phyloP scores from a whole-genome alignment of 2,329 filamentous ascomycete genomes.

The Phialocephala subalpina region DNA sequence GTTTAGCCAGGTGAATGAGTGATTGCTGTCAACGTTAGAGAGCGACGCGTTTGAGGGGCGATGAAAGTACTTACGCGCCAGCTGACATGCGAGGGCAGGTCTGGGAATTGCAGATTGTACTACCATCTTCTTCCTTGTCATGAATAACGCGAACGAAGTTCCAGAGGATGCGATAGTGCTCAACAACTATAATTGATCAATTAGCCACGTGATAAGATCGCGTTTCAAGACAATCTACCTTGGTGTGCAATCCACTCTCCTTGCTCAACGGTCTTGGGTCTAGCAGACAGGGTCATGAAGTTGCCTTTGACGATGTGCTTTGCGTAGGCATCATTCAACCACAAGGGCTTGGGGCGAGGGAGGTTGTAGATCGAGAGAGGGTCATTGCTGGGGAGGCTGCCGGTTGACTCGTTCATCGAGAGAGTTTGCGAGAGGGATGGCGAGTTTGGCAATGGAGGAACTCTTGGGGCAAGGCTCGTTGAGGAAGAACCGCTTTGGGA shows the following conservation, averaged over 20 bases:
- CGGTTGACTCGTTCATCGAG: constrained; percentile 67
- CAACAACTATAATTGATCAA: constrained; percentile 71
- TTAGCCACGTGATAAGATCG: constrained; percentile 22
- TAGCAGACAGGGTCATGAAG: constrained; percentile 93
- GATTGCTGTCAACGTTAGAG: constrained; percentile 63
- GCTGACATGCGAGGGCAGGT: constrained; percentile 94
- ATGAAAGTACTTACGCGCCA: constrained; percentile 73
- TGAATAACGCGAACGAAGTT: constrained; percentile 90
- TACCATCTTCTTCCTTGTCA: constrained; percentile 81
- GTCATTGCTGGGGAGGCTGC: constrained; percentile 47
- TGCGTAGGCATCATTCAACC: constrained; percentile 78
- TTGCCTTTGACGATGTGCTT: constrained; percentile 96
- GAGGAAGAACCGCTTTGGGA: constrained; percentile 61
- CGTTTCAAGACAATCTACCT: constrained; percentile 61
- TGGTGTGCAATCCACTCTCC: constrained; percentile 97
- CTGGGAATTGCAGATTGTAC: constrained; percentile 82
- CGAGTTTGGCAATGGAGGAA: constrained; percentile 68
- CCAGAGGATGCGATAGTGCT: constrained; percentile 89
- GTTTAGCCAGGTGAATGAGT: constrained; percentile 97
- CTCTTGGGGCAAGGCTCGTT: constrained; percentile 61
- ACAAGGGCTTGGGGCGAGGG: constrained; percentile 73
- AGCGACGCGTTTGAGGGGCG: neutral
- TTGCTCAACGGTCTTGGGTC: constrained; percentile 91
- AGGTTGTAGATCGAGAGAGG: constrained; percentile 68
- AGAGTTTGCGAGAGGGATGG: constrained; percentile 72